Percentiles rank a stretch among this genome's conserved stretches.
Evolutionary conservation across 306 rosid genomes (phyloP).

Genomic region (Cicer arietinum): DNA sequence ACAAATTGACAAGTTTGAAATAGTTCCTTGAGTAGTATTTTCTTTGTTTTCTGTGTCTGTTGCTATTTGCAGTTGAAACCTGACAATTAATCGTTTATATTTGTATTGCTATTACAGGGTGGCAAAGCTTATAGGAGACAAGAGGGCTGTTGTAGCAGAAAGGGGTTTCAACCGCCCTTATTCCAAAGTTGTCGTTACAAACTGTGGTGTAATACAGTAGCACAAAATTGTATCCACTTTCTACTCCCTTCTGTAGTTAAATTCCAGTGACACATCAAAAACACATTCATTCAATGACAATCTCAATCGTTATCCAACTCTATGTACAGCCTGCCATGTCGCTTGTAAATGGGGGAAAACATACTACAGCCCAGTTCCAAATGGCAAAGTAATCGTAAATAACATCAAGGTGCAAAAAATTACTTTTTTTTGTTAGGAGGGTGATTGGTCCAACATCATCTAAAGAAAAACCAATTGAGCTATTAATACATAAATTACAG

Average conservation of each 20-base stretch:
- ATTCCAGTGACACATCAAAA: slow-evolving; percentile 31
- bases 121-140: slow-evolving; percentile 91
- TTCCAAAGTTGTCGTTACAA: slow-evolving; percentile 67
- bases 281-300: slow-evolving; percentile 42
- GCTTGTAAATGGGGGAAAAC: slow-evolving; percentile 23
- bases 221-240: slow-evolving; percentile 22
- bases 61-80: slow-evolving; percentile 9
- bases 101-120: slow-evolving; percentile 58
- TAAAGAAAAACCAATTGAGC: slow-evolving; percentile 30
- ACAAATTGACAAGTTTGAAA: slow-evolving; percentile 44
- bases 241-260: slow-evolving; percentile 29
- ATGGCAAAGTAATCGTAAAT: slow-evolving; percentile 27
- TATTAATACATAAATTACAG: slow-evolving; percentile 45
- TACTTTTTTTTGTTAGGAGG: slow-evolving; percentile 36
- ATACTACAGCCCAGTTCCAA: slow-evolving; percentile 34
- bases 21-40: not conserved
- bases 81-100: slow-evolving; percentile 16
- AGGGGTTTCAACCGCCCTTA: slow-evolving; percentile 90
- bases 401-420: slow-evolving; percentile 33
- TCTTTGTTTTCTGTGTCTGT: not conserved
- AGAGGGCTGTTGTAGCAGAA: slow-evolving; percentile 85
- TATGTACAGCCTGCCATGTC: slow-evolving; percentile 16
- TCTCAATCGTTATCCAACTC: slow-evolving; percentile 14
- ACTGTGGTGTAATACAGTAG: slow-evolving; percentile 64
- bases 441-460: slow-evolving; percentile 27